Conservation (phyloP, 495 filamentous ascomycete genomes). For the Talaromyces nanjingensis region DNA sequence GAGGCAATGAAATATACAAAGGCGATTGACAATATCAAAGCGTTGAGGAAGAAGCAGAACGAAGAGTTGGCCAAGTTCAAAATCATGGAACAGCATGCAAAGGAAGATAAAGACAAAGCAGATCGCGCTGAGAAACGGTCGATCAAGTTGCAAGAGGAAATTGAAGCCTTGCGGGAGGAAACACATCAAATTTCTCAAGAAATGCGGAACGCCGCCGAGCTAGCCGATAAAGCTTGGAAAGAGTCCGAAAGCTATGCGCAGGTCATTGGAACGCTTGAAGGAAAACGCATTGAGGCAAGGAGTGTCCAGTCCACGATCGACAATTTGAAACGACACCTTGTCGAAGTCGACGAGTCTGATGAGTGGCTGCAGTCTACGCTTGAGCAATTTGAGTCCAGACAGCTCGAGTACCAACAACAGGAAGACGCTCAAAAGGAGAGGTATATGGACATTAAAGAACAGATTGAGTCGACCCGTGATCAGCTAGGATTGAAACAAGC, state of each 20-base stretch:
- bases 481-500: slow-evolving; percentile 64
- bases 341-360: slow-evolving; percentile 71
- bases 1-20: slow-evolving; percentile 96
- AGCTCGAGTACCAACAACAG: slow-evolving; percentile 56
- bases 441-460: slow-evolving; percentile 56
- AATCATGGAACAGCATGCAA: slow-evolving; percentile 66
- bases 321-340: slow-evolving; percentile 60
- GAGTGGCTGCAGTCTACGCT: slow-evolving; percentile 67
- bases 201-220: slow-evolving; percentile 46
- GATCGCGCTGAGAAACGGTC: slow-evolving; percentile 62
- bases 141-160: slow-evolving; percentile 59
- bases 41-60: slow-evolving; percentile 72
- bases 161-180: slow-evolving; percentile 58
- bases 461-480: slow-evolving; percentile 51
- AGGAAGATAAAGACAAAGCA: slow-evolving; percentile 79
- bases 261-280: slow-evolving; percentile 63
- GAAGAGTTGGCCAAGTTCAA: slow-evolving; percentile 64
- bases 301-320: slow-evolving; percentile 58
- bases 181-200: slow-evolving; percentile 48
- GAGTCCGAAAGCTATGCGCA: slow-evolving; percentile 54
- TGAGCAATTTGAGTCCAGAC: slow-evolving; percentile 72
- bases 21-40: slow-evolving; percentile 89
- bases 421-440: slow-evolving; percentile 50
- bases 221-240: slow-evolving; percentile 52
- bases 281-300: slow-evolving; percentile 64